A percentile compares a stretch with the other conserved stretches of the same genome.
These are phyloP conservation scores for Fusarium succisae DNA, from an alignment of 2,329 filamentous ascomycete species.

Conservation along the genomic window DNA sequence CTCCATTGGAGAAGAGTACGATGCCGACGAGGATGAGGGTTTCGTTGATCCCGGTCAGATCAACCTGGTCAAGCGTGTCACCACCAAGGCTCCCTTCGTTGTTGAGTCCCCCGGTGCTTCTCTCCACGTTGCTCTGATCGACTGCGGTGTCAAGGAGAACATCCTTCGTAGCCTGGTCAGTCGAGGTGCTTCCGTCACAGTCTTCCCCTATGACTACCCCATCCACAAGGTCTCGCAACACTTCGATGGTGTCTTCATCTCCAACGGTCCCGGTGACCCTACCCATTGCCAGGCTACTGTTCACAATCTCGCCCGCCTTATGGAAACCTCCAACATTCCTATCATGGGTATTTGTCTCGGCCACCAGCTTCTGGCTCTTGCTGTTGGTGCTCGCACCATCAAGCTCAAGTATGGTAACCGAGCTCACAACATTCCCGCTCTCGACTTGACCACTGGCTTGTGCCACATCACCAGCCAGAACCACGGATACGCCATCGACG, in stretches of 20 bases:
- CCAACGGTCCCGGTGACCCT: slow-evolving; percentile 97
- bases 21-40: slow-evolving; percentile 96
- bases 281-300: slow-evolving; percentile 96
- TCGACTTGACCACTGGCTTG: slow-evolving; percentile 93
- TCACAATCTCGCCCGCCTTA: slow-evolving; percentile 89
- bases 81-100: slow-evolving; percentile 98
- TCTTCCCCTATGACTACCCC: slow-evolving; percentile 96
- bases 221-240: slow-evolving; percentile 98
- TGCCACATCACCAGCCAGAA: slow-evolving; percentile 99
- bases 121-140: slow-evolving; percentile 92
- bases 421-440: slow-evolving; percentile 96
- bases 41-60: slow-evolving; percentile 96
- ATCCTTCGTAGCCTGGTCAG: slow-evolving; percentile 93
- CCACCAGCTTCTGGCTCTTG: slow-evolving; percentile 93
- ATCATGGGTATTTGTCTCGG: slow-evolving; percentile 99
- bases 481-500: slow-evolving; percentile 95
- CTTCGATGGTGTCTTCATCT: slow-evolving; percentile 99
- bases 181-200: slow-evolving; percentile 90
- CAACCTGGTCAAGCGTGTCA: slow-evolving; percentile 95
- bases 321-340: slow-evolving; percentile 89
- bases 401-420: slow-evolving; percentile 99
- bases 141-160: slow-evolving; percentile 99
- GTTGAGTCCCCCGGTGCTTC: slow-evolving; percentile 84
- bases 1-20: slow-evolving; percentile 95
- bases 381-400: slow-evolving; percentile 86